Evolutionary conservation across 495 filamentous ascomycete genomes (phyloP), one percentile per base, ranked within the genome.

Genomic region (Talaromyces nanjingensis): DNA sequence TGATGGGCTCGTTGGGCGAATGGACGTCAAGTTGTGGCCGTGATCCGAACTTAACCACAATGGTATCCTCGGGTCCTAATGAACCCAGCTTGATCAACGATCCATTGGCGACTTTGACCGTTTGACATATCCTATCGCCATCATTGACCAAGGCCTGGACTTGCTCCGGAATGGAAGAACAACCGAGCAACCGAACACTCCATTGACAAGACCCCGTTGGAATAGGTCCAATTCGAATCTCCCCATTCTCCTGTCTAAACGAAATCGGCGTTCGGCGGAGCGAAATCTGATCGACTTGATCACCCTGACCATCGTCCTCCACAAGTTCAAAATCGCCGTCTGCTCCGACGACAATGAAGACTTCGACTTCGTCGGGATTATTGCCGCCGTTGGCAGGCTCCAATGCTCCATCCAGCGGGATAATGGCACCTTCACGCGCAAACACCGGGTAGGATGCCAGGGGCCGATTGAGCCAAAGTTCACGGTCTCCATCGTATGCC

Each of bases 391-490:
- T 84, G 12, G 20, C 14, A 0, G 76, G 74, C 7, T 63, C 63
- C 8, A 66, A 47, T 11, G 71, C 66, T 16, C 58, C 63, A 62
- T 84, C 83, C 7, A 85, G 62, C 0, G 83, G 79, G 37, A 87
- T 68, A 25, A 86, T 84, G 37, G 83, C 73, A 16, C 84, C 84
- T 65, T 86, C 80, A 9, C 60, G 66, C 6, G 81, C 82, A 18
- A 86, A 72, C 0, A 84, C 80, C 2, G 84, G 83, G 62, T 79
- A 77, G 31, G 73, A 59, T 5, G 63, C 31, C 1, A 86, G 66
- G 1, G 60, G 59, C 20, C 84, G 75, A 67, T 81, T 74, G 6
- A 86, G 34, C 49, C 66, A 68, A 4, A 86, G 65, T 61, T 74
- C 67, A 3, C 83, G 77, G 64, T 77, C 74, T 22, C 82, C 81